Conservation (phyloP, 2,329 filamentous ascomycete species). For the Nannizzia gypsea region DNA sequence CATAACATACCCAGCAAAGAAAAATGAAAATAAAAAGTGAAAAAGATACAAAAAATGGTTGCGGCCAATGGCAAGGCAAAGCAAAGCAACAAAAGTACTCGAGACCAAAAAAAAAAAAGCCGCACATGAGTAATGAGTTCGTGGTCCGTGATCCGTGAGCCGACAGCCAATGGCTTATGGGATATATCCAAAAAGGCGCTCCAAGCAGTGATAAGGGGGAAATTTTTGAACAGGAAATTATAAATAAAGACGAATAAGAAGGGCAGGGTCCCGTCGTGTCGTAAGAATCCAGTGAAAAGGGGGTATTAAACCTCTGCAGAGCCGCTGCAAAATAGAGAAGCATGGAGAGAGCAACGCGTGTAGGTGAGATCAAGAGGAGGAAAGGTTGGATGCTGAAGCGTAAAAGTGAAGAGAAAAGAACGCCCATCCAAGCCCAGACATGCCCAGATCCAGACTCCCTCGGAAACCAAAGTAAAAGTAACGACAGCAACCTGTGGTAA, state of each 20-base stretch:
- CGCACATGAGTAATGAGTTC: neutral
- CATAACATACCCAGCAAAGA: slow-evolving; percentile 1
- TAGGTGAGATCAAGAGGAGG: neutral
- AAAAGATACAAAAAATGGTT: slow-evolving; percentile 8
- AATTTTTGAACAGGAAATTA: slow-evolving; percentile 4
- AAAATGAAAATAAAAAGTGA: neutral
- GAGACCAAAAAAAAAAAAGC: neutral
- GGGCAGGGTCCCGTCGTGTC: neutral
- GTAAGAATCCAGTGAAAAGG: slow-evolving; percentile 11
- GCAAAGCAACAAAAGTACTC: neutral
- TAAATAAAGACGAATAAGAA: slow-evolving; percentile 10
- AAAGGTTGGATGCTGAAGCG: slow-evolving; percentile 2
- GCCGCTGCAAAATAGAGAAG: slow-evolving; percentile 4
- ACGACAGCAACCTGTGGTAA: neutral
- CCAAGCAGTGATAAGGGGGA: neutral
- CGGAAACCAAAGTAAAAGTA: neutral
- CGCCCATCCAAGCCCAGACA: slow-evolving; percentile 15
- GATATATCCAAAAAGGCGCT: slow-evolving; percentile 1
- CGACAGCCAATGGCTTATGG: slow-evolving; percentile 4
- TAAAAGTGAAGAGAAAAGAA: slow-evolving; percentile 11
- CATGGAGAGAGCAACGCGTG: neutral
- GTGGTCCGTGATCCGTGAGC: slow-evolving; percentile 1
- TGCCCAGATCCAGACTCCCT: slow-evolving; percentile 13
- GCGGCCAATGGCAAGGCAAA: slow-evolving; percentile 5
- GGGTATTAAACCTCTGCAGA: slow-evolving; percentile 13